Evolutionary conservation across 1,284 basidiomycete genomes (phyloP).

Genomic region (Boletellus deceptivus): DNA sequence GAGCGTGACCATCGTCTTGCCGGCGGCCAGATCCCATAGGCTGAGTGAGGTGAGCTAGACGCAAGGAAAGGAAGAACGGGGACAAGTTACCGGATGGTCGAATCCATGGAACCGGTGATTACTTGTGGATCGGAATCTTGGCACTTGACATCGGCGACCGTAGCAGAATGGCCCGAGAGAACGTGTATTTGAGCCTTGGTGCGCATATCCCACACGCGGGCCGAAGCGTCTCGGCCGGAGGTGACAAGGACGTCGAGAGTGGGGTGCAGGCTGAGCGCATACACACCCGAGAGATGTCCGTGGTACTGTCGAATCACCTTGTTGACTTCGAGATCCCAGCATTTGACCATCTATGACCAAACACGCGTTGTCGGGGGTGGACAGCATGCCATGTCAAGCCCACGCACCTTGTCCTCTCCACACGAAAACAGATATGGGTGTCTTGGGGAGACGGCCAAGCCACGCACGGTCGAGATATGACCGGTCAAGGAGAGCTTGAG

Average conservation of each 20-base stretch:
- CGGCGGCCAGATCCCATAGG: conserved; percentile 98
- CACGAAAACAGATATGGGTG: conserved; percentile 98
- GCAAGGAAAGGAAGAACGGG: not conserved
- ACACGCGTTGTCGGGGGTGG: not conserved
- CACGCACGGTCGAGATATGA: conserved; percentile 96
- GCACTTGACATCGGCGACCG: conserved; percentile 91
- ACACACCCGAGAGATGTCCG: conserved; percentile 96
- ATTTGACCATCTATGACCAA: conserved; percentile 91
- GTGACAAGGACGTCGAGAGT: conserved; percentile 96
- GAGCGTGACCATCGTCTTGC: conserved; percentile 91
- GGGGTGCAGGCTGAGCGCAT: conserved; percentile 87
- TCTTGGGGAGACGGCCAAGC: conserved; percentile 86
- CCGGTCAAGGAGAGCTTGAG: conserved; percentile 95
- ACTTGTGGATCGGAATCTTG: conserved; percentile 97
- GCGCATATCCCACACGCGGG: conserved; percentile 99
- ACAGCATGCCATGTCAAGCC: too few relatives aligned
- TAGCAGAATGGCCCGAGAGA: conserved; percentile 89
- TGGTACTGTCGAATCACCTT: conserved; percentile 99
- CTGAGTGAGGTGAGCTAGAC: conserved; percentile 36
- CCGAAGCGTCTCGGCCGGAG: conserved; percentile 91
- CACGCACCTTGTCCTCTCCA: conserved; percentile 90
- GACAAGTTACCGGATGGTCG: conserved; percentile 77
- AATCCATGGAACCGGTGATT: conserved; percentile 98
- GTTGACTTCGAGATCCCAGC: conserved; percentile 99
- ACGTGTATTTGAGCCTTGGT: conserved; percentile 96